Evolutionary conservation across 352 stramenopile genomes (phyloP).

Genomic region (Globisporangium orthogonon): DNA sequence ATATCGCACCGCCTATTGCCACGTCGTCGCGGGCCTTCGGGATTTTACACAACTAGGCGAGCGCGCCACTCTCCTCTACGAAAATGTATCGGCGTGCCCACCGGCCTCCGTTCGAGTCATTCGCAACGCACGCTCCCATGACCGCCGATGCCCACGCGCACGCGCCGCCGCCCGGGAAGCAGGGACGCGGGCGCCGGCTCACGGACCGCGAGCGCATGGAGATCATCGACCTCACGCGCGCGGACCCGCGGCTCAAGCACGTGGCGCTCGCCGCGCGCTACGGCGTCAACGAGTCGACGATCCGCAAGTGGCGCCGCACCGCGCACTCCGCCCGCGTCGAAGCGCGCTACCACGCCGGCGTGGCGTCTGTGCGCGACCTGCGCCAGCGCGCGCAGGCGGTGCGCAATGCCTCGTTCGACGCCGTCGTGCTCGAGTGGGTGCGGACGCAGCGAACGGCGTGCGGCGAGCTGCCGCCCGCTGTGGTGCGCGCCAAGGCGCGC

Average conservation of each 20-base stretch:
- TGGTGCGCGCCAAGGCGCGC: conserved; percentile 30
- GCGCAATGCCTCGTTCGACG: conserved; percentile 33
- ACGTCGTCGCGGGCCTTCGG: background rate
- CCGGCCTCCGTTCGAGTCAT: background rate
- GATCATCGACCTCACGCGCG: conserved; percentile 46
- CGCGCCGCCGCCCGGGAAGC: conserved; percentile 17
- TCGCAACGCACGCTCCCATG: background rate
- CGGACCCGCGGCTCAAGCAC: conserved; percentile 39
- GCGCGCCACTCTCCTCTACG: background rate
- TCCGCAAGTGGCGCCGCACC: conserved; percentile 42
- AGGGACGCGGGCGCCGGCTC: conserved; percentile 34
- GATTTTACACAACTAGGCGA: background rate
- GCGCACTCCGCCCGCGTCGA: conserved; percentile 32
- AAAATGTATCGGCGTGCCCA: background rate
- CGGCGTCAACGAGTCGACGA: conserved; percentile 52
- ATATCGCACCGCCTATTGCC: no score
- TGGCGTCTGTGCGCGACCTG: conserved; percentile 21
- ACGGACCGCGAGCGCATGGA: conserved; percentile 60
- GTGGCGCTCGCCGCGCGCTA: conserved; percentile 42
- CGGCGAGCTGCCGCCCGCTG: conserved; percentile 16
- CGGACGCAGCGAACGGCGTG: conserved; percentile 13
- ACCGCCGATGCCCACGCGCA: background rate
- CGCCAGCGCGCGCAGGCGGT: conserved; percentile 33
- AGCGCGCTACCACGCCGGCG: conserved; percentile 28
- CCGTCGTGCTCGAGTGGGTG: conserved; percentile 34